Conservation (phyloP, 2,329 filamentous ascomycete genomes). For the Ceratocystis smalleyi region DNA sequence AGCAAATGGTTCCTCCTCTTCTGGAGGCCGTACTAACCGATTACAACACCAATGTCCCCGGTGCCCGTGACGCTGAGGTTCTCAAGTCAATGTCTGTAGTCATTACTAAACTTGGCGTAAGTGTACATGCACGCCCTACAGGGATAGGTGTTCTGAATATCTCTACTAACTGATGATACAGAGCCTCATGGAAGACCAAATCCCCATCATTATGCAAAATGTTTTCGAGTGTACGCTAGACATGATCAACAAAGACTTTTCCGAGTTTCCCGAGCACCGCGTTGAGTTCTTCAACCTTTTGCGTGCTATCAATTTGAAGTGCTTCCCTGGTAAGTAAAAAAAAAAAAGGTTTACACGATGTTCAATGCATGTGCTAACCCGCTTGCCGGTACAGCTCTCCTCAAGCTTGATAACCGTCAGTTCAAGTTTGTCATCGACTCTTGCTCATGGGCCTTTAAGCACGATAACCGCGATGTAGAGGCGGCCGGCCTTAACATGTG, state of each 20-base stretch:
- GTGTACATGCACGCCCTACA: conserved; percentile 26
- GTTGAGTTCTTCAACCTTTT: conserved; percentile 99
- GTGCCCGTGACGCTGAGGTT: conserved; percentile 90
- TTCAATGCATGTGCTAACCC: conserved; percentile 8
- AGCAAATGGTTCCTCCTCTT: conserved; percentile 88
- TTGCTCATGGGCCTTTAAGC: conserved; percentile 99
- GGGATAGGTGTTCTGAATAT: conserved; percentile 17
- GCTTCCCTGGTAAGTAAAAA: conserved; percentile 55
- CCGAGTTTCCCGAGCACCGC: conserved; percentile 93
- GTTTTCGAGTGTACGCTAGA: conserved; percentile 96
- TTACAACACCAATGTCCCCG: conserved; percentile 92
- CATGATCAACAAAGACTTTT: conserved; percentile 99
- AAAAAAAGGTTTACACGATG: neutral
- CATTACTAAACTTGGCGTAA: conserved; percentile 87
- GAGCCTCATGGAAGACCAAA: conserved; percentile 95
- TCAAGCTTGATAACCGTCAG: conserved; percentile 87
- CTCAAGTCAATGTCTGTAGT: conserved; percentile 96
- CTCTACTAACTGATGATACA: conserved; percentile 28
- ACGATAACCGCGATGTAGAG: conserved; percentile 96
- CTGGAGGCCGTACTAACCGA: conserved; percentile 87
- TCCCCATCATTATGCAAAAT: conserved; percentile 93
- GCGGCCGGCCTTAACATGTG: conserved; percentile 96
- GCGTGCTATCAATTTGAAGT: conserved; percentile 89
- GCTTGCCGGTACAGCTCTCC: conserved; percentile 38
- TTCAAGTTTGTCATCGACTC: conserved; percentile 99